These are phyloP conservation scores for Nepenthes alata DNA, from an alignment of 179 eudicot species.

Conservation along the genomic window DNA sequence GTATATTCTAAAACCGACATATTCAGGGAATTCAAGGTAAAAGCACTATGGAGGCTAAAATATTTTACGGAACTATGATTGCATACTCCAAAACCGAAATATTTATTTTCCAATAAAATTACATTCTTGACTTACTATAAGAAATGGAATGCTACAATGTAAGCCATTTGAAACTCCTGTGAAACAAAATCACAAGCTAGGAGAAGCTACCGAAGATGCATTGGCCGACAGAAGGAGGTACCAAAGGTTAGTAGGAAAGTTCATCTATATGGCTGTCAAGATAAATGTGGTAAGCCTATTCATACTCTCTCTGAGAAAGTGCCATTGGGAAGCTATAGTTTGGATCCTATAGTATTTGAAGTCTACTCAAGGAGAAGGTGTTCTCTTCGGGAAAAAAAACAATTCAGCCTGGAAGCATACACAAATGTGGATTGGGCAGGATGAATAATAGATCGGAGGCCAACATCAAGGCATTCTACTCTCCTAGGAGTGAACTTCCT, in stretches of 20 bases:
- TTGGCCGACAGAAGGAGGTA: not conserved
- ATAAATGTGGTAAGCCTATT: not conserved
- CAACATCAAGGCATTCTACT: not conserved
- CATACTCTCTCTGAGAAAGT: not conserved
- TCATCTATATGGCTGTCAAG: not conserved
- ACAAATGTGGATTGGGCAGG: not conserved
- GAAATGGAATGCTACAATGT: not conserved
- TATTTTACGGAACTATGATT: not conserved
- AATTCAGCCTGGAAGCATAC: not conserved
- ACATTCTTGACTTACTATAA: not conserved
- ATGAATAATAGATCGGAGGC: not conserved
- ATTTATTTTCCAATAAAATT: not conserved
- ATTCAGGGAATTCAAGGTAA: too few relatives aligned
- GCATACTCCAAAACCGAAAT: not conserved
- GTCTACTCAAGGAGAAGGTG: not conserved
- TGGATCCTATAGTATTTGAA: not conserved
- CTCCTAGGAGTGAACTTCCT: not conserved
- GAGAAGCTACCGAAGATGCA: not conserved
- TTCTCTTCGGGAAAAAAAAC: not conserved
- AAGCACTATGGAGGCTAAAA: not conserved
- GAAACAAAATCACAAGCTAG: not conserved
- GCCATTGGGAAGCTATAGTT: not conserved
- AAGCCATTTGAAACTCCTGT: conserved; percentile 1
- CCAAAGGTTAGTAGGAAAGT: not conserved
- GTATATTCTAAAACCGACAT: too few relatives aligned